phyloP scores from a whole-genome alignment of 148 eudicot genomes.

The Rhododendron ovatum region DNA sequence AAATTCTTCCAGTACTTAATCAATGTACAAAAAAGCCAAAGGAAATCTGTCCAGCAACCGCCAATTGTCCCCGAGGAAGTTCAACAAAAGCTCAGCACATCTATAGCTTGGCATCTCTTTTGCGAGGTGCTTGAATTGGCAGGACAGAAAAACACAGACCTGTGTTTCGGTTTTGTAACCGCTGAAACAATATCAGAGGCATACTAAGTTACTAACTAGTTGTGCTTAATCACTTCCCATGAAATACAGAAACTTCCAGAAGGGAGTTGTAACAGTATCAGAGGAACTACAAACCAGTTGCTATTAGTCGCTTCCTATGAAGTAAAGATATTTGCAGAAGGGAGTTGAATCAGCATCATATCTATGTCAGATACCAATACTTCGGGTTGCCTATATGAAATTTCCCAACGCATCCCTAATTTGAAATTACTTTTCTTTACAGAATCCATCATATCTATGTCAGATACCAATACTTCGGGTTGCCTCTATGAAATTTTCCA shows the following conservation, averaged over 20 bases:
- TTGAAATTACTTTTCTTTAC: not conserved
- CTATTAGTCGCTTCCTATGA: not conserved
- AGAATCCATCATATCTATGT: not conserved
- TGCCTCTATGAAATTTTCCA: not conserved
- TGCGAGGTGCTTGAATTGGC: not conserved
- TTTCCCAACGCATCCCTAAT: not conserved
- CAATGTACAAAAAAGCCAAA: not conserved
- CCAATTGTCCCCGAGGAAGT: not conserved
- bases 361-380: not conserved
- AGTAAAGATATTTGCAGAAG: not conserved
- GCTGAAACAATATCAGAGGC: not conserved
- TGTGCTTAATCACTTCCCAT: not conserved
- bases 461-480: no score
- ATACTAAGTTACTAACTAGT: not conserved
- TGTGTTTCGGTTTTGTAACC: not conserved
- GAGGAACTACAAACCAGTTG: not conserved
- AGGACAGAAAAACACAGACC: not conserved
- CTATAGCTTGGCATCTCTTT: not conserved
- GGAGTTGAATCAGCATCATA: not conserved
- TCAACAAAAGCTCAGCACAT: not conserved
- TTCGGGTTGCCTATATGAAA: not conserved
- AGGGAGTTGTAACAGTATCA: not conserved
- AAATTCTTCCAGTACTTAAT: not conserved
- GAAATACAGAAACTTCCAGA: not conserved
- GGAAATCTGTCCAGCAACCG: not conserved